Evolutionary conservation across 1,284 basidiomycete genomes (phyloP), one percentile per base, ranked within the genome.

Genomic region (Lentinula novae-zelandiae): DNA sequence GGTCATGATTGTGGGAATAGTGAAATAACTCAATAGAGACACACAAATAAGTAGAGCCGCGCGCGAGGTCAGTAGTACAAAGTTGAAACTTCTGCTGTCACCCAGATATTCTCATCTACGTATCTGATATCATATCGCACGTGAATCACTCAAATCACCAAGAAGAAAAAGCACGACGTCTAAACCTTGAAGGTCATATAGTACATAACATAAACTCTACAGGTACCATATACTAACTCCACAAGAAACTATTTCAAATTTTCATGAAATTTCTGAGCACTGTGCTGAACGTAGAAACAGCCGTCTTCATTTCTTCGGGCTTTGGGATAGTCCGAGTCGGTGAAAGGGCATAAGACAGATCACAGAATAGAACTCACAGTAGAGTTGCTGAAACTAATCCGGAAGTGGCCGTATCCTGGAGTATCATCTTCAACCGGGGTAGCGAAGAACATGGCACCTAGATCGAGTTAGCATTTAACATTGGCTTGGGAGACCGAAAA

Each of bases 301-400:
- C 82, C 62, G 78, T 76, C 68, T 75, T 76, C 65, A 85, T 71
- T 27, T 76, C 76, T 7, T 76, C 71, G 17, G 70, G 69, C 75
- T 82, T 62, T 15, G 12, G 38, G 36, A 49, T 20, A 15, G 44
- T 60, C 60, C 44, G 22, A 15, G 44, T 60, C 60, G 44, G 22
- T 33, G n/a, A 10, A 6, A 6, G 33, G 27, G 17, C 5, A 39
- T 39, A 7, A 49, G n/a, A 58, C 9, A 22, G 22, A 33, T 58
- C 33, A 33, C 22, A 9, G 58, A n/a, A 48, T 34, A 20, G 7
- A 4, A 71, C 78, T 64, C 68, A 85, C 85, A 68, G 81, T 75
- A 12, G 76, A 76, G 60, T 78, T 78, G 65, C 85, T 86, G 73
- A 86, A 90, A 63, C 82, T 80, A 40, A 90, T 73, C 5, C 88